Conservation (phyloP, 2,329 filamentous ascomycete genomes). For the Ophiosphaerella herpotricha region DNA sequence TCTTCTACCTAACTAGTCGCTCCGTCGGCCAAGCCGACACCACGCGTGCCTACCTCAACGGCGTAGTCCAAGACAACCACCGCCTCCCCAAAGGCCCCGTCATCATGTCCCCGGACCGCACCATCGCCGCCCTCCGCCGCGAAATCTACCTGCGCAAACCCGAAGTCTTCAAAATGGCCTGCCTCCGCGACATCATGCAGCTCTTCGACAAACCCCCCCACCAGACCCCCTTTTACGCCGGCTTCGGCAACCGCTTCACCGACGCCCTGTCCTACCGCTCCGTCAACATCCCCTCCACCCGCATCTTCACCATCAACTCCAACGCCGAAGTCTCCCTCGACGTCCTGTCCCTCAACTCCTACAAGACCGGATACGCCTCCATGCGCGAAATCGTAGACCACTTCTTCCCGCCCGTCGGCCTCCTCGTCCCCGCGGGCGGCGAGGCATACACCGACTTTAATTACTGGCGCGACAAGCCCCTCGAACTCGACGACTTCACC, state of each 20-base stretch:
- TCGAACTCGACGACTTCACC: slow-evolving; percentile 87
- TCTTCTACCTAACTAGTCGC: slow-evolving; percentile 94
- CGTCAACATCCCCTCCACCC: slow-evolving; percentile 89
- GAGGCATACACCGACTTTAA: slow-evolving; percentile 97
- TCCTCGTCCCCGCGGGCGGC: slow-evolving; percentile 84
- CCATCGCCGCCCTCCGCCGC: slow-evolving; percentile 86
- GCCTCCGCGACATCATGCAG: slow-evolving; percentile 87
- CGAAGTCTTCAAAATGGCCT: slow-evolving; percentile 99
- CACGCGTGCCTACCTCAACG: slow-evolving; percentile 86
- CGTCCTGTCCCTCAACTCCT: slow-evolving; percentile 85
- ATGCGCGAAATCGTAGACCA: slow-evolving; percentile 98
- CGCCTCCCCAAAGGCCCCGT: slow-evolving; percentile 86
- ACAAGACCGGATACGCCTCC: slow-evolving; percentile 95
- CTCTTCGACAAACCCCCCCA: slow-evolving; percentile 70
- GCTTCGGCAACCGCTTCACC: slow-evolving; percentile 94
- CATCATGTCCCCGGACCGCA: slow-evolving; percentile 92
- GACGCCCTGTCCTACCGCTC: slow-evolving; percentile 95
- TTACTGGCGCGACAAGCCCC: slow-evolving; percentile 87
- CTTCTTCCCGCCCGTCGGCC: slow-evolving; percentile 91
- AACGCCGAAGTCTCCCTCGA: slow-evolving; percentile 95
- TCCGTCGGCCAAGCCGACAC: slow-evolving; percentile 92
- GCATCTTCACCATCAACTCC: slow-evolving; percentile 98
- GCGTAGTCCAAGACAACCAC: slow-evolving; percentile 86
- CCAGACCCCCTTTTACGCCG: slow-evolving; percentile 88
- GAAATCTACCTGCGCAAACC: slow-evolving; percentile 96